phyloP scores from a whole-genome alignment of 768 basidiomycete genomes.

The Dioszegia aurantiaca region DNA sequence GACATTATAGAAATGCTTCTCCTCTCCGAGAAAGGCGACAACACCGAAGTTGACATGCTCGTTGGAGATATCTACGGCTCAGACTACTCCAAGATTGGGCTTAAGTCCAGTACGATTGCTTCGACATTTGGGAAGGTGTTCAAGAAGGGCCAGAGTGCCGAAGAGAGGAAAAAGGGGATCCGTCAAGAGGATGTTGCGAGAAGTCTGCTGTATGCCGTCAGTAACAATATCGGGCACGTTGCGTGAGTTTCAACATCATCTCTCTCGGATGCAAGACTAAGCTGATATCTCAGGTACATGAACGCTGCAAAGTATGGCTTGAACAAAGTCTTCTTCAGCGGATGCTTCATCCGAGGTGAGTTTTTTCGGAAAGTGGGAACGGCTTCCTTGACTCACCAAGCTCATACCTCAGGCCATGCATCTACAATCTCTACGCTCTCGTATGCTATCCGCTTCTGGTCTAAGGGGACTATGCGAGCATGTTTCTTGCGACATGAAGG shows the following conservation, averaged over 20 bases:
- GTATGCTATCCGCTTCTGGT: constrained; percentile 99
- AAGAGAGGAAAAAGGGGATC: constrained; percentile 72
- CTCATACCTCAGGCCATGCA: constrained; percentile 68
- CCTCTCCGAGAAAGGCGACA: constrained; percentile 89
- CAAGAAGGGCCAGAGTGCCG: constrained; percentile 62
- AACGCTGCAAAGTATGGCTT: constrained; percentile 98
- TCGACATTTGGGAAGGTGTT: constrained; percentile 99
- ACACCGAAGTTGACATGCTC: constrained; percentile 92
- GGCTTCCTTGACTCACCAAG: not conserved
- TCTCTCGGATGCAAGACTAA: not conserved
- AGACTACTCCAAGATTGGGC: constrained; percentile 88
- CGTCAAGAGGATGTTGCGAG: constrained; percentile 89
- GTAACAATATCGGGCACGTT: constrained; percentile 99
- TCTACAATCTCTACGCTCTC: constrained; percentile 96
- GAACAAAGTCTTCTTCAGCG: constrained; percentile 97
- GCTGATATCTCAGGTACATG: constrained; percentile 70
- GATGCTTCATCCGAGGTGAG: constrained; percentile 94
- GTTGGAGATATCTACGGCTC: constrained; percentile 99
- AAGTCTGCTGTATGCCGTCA: constrained; percentile 90
- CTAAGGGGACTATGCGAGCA: constrained; percentile 92
- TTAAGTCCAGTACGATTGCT: constrained; percentile 97
- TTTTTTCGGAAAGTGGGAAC: too few species aligned
- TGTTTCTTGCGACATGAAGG: constrained; percentile 97
- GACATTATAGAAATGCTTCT: constrained; percentile 79
- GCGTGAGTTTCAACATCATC: constrained; percentile 66